Evolutionary conservation across 106 monocot species (phyloP).

Genomic region (Posidonia australis): DNA sequence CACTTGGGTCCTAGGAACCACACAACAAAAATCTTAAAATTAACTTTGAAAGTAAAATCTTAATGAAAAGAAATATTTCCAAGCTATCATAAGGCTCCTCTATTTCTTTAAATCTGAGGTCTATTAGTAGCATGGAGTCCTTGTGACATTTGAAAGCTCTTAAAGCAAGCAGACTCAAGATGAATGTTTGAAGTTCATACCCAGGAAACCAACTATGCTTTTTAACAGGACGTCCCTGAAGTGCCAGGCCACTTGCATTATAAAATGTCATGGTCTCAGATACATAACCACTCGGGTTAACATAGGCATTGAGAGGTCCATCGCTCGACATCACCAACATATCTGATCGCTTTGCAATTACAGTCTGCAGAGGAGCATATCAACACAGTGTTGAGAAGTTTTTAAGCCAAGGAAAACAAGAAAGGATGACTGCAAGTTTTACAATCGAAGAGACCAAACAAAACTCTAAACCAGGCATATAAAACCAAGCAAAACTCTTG

Average conservation of each 20-base stretch:
- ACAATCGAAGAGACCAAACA: not conserved
- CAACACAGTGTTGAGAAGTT: not conserved
- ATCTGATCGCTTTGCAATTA: conserved; percentile 86
- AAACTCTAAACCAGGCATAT: not conserved
- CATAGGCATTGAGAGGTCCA: conserved; percentile 93
- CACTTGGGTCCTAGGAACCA: no score
- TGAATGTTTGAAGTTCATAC: conserved; percentile 28
- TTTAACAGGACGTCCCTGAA: conserved; percentile 43
- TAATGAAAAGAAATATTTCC: no score
- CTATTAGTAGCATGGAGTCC: not conserved
- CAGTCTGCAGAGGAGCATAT: conserved; percentile 31
- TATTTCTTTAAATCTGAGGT: not conserved
- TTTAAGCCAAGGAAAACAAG: conserved; percentile 1
- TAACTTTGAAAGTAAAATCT: no score
- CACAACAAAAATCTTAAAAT: no score
- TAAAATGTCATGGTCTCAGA: conserved; percentile 81
- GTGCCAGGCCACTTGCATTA: conserved; percentile 52
- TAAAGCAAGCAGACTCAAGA: not conserved
- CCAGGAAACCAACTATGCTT: conserved; percentile 99
- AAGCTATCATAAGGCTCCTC: no score
- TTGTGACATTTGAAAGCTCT: not conserved
- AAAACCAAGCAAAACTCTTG: not conserved
- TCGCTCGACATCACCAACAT: conserved; percentile 96
- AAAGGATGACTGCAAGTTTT: not conserved
- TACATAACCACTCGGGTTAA: conserved; percentile 76